Conservation (phyloP, 805 yeast genomes). For the Cyberlindnera subsufficiens region DNA sequence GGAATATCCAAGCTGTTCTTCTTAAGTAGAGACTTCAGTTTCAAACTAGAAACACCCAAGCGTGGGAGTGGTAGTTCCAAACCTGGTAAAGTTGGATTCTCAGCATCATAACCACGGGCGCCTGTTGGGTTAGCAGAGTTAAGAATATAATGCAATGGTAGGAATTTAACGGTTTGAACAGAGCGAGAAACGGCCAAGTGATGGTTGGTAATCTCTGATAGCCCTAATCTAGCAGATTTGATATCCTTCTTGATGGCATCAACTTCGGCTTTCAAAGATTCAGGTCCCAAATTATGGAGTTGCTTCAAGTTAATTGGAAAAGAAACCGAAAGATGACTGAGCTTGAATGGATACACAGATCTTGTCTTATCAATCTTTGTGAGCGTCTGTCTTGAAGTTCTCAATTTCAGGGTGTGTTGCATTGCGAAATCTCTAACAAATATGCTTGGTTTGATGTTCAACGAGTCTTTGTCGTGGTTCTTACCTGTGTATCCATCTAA, state of each 20-base stretch:
- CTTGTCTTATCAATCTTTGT: conserved; percentile 62
- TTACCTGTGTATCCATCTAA: conserved; percentile 61
- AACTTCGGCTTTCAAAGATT: conserved; percentile 29
- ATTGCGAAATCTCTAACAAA: conserved; percentile 86
- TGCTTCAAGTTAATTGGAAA: conserved; percentile 51
- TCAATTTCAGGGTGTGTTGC: conserved; percentile 68
- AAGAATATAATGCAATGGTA: conserved; percentile 63
- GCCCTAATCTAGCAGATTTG: conserved; percentile 63
- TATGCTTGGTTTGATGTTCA: conserved; percentile 62
- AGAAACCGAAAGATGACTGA: conserved; percentile 57
- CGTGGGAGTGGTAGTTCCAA: conserved; percentile 72
- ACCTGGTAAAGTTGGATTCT: conserved; percentile 63
- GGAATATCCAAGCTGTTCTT: conserved; percentile 42
- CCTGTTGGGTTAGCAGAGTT: conserved; percentile 65
- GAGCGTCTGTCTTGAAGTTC: conserved; percentile 65
- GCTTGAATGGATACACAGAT: conserved; percentile 90
- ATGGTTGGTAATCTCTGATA: conserved; percentile 74
- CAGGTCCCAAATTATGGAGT: conserved; percentile 24
- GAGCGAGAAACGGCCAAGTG: conserved; percentile 73
- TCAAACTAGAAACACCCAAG: conserved; percentile 64
- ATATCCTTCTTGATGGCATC: conserved; percentile 46
- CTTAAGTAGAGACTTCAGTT: conserved; percentile 57
- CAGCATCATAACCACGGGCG: conserved; percentile 58
- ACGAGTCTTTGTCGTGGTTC: conserved; percentile 44
- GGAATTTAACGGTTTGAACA: conserved; percentile 62